Evolutionary conservation across 2,329 filamentous ascomycete genomes (phyloP).

Genomic region (Ophiostoma sp.): DNA sequence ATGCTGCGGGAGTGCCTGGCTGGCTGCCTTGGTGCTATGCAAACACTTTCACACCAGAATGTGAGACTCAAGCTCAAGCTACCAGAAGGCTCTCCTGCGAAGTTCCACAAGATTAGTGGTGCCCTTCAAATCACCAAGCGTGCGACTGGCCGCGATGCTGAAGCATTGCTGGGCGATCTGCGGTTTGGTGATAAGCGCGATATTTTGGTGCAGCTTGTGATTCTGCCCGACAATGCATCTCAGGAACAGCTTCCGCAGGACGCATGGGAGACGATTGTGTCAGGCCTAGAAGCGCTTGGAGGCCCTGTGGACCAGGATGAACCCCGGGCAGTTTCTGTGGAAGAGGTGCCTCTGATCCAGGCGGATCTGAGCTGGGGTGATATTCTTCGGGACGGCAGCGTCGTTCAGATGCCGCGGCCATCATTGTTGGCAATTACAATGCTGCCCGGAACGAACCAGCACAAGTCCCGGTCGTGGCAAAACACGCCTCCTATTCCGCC

Average conservation of each 20-base stretch:
- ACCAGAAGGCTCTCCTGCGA: slow-evolving; percentile 92
- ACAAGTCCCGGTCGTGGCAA: slow-evolving; percentile 60
- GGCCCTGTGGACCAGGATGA: slow-evolving; percentile 83
- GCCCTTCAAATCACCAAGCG: slow-evolving; percentile 94
- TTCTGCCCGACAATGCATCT: slow-evolving; percentile 75
- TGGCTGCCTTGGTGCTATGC: slow-evolving; percentile 84
- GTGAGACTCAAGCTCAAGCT: slow-evolving; percentile 91
- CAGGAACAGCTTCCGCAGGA: slow-evolving; percentile 87
- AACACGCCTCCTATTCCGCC: slow-evolving; percentile 80
- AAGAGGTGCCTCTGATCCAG: slow-evolving; percentile 92
- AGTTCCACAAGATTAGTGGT: slow-evolving; percentile 97
- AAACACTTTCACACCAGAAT: slow-evolving; percentile 96
- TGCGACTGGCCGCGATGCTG: slow-evolving; percentile 87
- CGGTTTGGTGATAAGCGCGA: slow-evolving; percentile 93
- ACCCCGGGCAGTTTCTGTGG: slow-evolving; percentile 74
- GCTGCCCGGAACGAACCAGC: slow-evolving; percentile 63
- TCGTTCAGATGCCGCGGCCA: slow-evolving; percentile 80
- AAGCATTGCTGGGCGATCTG: slow-evolving; percentile 85
- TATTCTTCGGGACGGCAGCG: slow-evolving; percentile 79
- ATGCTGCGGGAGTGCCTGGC: slow-evolving; percentile 96
- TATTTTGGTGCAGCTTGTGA: slow-evolving; percentile 88
- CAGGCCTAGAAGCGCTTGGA: slow-evolving; percentile 85
- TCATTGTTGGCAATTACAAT: slow-evolving; percentile 94
- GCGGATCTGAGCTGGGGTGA: slow-evolving; percentile 92
- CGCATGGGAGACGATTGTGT: slow-evolving; percentile 95